Conservation (phyloP, 1,284 basidiomycete species). For the Cutaneotrichosporon sp. region DNA sequence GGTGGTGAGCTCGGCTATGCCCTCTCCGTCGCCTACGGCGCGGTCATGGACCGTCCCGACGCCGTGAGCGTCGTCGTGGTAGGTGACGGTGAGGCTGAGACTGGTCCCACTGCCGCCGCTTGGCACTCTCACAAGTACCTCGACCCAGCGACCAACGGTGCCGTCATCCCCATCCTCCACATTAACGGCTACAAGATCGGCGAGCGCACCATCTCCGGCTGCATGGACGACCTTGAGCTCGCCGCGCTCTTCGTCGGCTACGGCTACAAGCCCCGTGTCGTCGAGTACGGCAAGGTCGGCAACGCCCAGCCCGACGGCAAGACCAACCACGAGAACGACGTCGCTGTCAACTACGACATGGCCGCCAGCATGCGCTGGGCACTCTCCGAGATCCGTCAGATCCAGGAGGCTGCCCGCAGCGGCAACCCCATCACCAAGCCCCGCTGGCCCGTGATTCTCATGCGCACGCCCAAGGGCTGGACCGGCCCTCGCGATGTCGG, state of each 20-base stretch:
- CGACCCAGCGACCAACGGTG: constrained; percentile 85
- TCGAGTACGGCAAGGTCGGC: constrained; percentile 61
- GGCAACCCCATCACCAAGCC: constrained; percentile 78
- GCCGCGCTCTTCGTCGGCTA: constrained; percentile 60
- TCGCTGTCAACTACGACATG: constrained; percentile 58
- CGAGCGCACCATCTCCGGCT: constrained; percentile 80
- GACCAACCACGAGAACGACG: constrained; percentile 51
- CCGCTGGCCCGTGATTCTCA: constrained; percentile 78
- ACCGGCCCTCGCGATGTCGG: constrained; percentile 65
- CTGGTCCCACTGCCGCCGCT: constrained; percentile 74
- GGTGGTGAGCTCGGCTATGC: constrained; percentile 88
- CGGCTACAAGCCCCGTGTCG: constrained; percentile 81
- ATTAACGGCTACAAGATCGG: constrained; percentile 70
- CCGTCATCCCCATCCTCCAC: constrained; percentile 82
- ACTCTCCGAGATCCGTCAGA: constrained; percentile 67
- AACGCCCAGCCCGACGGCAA: constrained; percentile 56
- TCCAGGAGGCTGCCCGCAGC: constrained; percentile 75
- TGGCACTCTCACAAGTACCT: constrained; percentile 84
- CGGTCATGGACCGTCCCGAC: constrained; percentile 81
- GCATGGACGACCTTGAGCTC: constrained; percentile 80
- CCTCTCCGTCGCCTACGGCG: constrained; percentile 73
- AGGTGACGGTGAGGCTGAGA: constrained; percentile 85
- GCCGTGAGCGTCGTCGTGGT: constrained; percentile 70
- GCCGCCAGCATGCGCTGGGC: constrained; percentile 81
- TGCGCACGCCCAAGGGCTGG: constrained; percentile 80